Evolutionary conservation across 139 green algal species (phyloP).

Genomic region (Tetraselmis striata): DNA sequence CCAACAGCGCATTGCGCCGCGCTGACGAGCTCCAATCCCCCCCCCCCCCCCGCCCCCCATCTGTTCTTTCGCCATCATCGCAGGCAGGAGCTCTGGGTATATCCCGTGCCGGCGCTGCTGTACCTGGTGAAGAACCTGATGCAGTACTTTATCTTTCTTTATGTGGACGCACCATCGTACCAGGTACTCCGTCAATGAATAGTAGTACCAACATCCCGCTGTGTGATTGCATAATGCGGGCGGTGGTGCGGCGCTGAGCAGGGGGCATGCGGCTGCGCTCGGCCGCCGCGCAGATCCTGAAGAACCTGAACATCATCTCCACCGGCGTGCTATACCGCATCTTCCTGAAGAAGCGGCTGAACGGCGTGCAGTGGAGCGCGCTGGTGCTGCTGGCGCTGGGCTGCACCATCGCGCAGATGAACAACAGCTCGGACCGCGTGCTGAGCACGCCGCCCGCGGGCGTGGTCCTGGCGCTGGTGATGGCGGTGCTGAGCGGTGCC

Average conservation of each 20-base stretch:
- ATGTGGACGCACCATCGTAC: not conserved
- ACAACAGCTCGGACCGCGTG: not conserved
- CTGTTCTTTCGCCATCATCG: not conserved
- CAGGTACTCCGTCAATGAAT: too few species aligned
- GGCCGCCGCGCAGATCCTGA: conserved; percentile 67
- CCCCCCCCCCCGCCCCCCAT: too few species aligned
- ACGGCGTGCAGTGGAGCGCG: conserved; percentile 42
- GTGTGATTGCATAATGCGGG: too few species aligned
- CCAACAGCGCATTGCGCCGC: too few species aligned
- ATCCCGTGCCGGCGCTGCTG: conserved; percentile 24
- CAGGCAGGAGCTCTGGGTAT: conserved; percentile 28
- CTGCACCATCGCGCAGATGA: conserved; percentile 41
- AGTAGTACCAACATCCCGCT: too few species aligned
- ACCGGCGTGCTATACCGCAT: conserved; percentile 51
- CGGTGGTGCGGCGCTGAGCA: too few species aligned
- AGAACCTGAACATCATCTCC: conserved; percentile 68
- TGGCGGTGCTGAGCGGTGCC: conserved; percentile 41
- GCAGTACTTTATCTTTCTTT: conserved; percentile 12
- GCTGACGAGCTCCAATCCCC: too few species aligned
- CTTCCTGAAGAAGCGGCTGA: conserved; percentile 29
- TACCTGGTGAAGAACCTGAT: conserved; percentile 35
- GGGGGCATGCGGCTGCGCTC: too few species aligned
- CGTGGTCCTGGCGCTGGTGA: conserved; percentile 25
- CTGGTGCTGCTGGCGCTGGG: conserved; percentile 51
- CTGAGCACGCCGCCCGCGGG: conserved; percentile 15